Evolutionary conservation across 2,329 filamentous ascomycete genomes (phyloP).

Genomic region (Epichloe coenophiala): DNA sequence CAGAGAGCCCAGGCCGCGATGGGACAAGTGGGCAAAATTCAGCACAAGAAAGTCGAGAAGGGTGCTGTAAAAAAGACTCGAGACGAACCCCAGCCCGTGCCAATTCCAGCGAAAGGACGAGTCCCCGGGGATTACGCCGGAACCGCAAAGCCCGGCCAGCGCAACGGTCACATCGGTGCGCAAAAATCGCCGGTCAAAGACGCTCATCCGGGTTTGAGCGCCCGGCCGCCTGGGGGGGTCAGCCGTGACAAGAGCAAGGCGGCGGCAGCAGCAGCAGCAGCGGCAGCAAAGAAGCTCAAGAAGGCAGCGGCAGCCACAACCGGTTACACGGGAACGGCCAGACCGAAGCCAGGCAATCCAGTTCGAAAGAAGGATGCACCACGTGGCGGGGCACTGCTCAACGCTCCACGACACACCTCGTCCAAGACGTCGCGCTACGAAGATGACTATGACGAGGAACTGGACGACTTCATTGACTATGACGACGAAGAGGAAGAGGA

Average conservation of each 20-base stretch:
- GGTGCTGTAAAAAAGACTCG: constrained; percentile 37
- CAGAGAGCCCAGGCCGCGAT: constrained; percentile 49
- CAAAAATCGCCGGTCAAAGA: constrained; percentile 4
- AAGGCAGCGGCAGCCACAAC: constrained; percentile 49
- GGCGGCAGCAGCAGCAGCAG: constrained; percentile 13
- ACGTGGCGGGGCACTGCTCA: constrained; percentile 29
- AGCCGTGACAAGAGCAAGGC: constrained; percentile 8
- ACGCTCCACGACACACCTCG: constrained; percentile 16
- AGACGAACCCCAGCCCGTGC: constrained; percentile 18
- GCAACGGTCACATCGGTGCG: constrained; percentile 11
- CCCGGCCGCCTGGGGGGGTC: constrained; percentile 1
- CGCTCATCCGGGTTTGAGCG: background rate
- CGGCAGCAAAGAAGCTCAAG: constrained; percentile 43
- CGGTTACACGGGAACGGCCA: constrained; percentile 51
- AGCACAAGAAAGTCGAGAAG: constrained; percentile 60
- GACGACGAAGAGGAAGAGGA: constrained; percentile 44
- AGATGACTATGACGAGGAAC: constrained; percentile 49
- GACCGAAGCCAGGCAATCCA: constrained; percentile 33
- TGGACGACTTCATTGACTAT: constrained; percentile 50
- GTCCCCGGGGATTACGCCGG: constrained; percentile 16
- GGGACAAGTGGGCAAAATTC: constrained; percentile 55
- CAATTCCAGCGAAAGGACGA: constrained; percentile 15
- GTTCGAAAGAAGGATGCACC: constrained; percentile 20
- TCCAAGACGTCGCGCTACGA: constrained; percentile 29
- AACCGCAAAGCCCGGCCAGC: constrained; percentile 17